Evolutionary conservation across 2,329 filamentous ascomycete genomes (phyloP).

Genomic region (Allantophomopsis cytisporea): DNA sequence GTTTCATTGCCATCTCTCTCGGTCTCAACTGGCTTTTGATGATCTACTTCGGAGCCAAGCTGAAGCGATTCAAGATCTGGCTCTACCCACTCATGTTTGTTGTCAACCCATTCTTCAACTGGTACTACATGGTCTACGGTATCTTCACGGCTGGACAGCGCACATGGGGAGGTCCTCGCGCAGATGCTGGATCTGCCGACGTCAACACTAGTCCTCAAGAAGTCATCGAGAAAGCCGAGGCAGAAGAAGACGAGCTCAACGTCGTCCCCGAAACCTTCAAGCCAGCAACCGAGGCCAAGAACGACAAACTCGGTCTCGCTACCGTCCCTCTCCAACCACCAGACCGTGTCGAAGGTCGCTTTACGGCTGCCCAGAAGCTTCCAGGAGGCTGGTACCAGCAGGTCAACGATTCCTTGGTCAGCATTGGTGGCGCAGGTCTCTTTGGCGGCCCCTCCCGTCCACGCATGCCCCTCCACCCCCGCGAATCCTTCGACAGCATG

Average conservation of each 20-base stretch:
- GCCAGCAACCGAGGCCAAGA: conserved; percentile 37
- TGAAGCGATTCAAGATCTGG: conserved; percentile 86
- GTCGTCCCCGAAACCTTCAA: conserved; percentile 79
- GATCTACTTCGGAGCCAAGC: conserved; percentile 84
- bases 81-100: conserved; percentile 93
- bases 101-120: conserved; percentile 93
- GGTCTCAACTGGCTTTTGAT: conserved; percentile 92
- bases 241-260: conserved; percentile 76
- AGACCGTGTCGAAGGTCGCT: conserved; percentile 63
- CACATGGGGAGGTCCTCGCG: conserved; percentile 89
- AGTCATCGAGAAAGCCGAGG: conserved; percentile 70
- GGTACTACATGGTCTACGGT: conserved; percentile 93
- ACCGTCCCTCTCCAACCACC: conserved; percentile 58
- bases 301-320: conserved; percentile 28
- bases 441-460: conserved; percentile 3
- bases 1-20: conserved; percentile 85
- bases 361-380: conserved; percentile 56
- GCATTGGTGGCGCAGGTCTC: conserved; percentile 29
- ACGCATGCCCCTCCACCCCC: conserved; percentile 32
- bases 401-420: conserved; percentile 51
- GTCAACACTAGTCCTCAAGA: conserved; percentile 62
- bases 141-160: conserved; percentile 90
- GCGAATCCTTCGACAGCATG: conserved; percentile 55
- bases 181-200: conserved; percentile 75
- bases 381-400: conserved; percentile 58